Base-by-base conservation (phyloP, 192 early-diverging fungal species). In the Rhizoclosmatium sp. region DNA sequence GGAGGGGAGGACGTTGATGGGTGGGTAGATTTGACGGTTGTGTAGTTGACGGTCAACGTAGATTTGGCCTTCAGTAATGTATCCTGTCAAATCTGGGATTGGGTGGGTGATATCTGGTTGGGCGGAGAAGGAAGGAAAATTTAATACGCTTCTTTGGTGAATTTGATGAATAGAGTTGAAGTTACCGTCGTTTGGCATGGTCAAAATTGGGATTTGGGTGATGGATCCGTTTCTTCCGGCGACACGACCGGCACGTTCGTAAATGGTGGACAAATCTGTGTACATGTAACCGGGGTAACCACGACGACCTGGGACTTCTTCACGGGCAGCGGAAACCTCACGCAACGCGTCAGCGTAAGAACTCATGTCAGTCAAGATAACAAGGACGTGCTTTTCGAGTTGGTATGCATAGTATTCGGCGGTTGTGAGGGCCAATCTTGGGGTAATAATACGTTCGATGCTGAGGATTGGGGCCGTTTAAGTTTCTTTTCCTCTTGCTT, bases 211-310 rank as follows among this genome's bases (percentile, higher is more conserved):
- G 71, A 99, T 98, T 85, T 99, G 98, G 31, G 98, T 99, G 74
- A 99, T 99, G 48, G 94, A 96, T 65, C 98, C 98, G 85, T 97
- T 98, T 69, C 98, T 89, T 69, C 98, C 98, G 66, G 93, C 93
- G 16, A 99, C 98, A 78, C 98, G 95, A 59, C 98, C 98, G 16
- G 97, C 98, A 82, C 98, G 93, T 87, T 99, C 98, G 81, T 99
- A 99, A 80, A 99, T 99, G 71, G 97, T 99, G 39, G 98, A 96
- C 88, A 99, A 91, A 92, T 99, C 98, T 7, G 98, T 99, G 89
- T 99, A 99, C 98, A 99, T 99, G 83, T 99, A 99, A 88, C 98
- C 98, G 19, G 98, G 98, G 87, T 99, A 99, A 79, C 98, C 98
- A 84, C 97, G 95, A 83, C 98, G 95, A 83, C 98, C 98, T 4